Evolutionary conservation across 2,329 filamentous ascomycete genomes (phyloP).

Genomic region (Aureobasidium zeae): DNA sequence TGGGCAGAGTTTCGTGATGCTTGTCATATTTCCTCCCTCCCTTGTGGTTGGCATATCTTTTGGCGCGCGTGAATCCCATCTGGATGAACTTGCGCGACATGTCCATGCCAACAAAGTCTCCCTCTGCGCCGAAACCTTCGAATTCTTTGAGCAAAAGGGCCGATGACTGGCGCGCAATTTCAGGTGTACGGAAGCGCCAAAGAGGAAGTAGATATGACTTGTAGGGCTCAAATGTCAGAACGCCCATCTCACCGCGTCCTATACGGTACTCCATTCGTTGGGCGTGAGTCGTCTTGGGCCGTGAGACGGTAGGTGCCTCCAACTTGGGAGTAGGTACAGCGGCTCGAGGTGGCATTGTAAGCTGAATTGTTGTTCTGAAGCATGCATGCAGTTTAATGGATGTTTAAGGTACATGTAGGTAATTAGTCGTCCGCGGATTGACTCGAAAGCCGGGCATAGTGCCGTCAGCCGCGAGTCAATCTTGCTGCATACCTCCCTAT

Average conservation of each 20-base stretch:
- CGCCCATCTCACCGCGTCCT: conserved; percentile 51
- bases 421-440: no score
- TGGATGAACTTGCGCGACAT: conserved; percentile 57
- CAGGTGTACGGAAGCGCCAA: conserved; percentile 50
- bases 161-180: conserved; percentile 45
- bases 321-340: neutral
- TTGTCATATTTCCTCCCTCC: conserved; percentile 33
- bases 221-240: conserved; percentile 55
- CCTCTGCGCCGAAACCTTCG: conserved; percentile 39
- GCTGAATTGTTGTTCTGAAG: no score
- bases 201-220: conserved; percentile 50
- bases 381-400: no score
- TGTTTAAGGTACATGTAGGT: no score
- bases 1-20: conserved; percentile 27
- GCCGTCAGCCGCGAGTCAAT: no score
- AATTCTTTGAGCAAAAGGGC: conserved; percentile 43
- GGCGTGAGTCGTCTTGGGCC: conserved; percentile 20
- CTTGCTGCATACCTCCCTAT: no score
- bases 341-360: conserved; percentile 10
- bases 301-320: neutral
- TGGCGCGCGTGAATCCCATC: conserved; percentile 56
- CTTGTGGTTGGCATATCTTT: conserved; percentile 48
- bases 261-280: conserved; percentile 47
- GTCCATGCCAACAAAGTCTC: conserved; percentile 56
- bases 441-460: no score